Evolutionary conservation across 306 rosid species (phyloP).

Genomic region (Acacia confusa): DNA sequence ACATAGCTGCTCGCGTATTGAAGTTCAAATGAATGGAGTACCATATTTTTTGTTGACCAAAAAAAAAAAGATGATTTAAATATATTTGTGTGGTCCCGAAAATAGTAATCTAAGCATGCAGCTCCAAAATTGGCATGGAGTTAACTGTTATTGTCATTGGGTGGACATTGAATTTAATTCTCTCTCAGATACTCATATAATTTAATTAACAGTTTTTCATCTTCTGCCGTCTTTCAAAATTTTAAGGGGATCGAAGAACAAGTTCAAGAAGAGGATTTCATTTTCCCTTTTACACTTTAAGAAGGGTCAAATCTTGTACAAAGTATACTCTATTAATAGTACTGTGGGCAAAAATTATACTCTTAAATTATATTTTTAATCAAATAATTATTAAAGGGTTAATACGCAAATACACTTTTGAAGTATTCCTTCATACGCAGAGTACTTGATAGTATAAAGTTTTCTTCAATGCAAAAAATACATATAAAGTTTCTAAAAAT

Average conservation of each 20-base stretch:
- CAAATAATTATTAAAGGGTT: too few relatives aligned
- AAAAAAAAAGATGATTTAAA: not conserved
- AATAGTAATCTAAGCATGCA: not conserved
- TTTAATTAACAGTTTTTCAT: not conserved
- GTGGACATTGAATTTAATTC: not conserved
- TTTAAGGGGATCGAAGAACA: not conserved
- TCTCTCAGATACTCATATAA: not conserved
- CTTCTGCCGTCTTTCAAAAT: not conserved
- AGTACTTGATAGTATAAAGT: too few relatives aligned
- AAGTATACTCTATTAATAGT: not conserved
- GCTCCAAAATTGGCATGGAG: not conserved
- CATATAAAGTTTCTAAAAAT: too few relatives aligned
- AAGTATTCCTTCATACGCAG: too few relatives aligned
- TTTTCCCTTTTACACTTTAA: not conserved
- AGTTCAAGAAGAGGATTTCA: not conserved
- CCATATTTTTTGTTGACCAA: too few relatives aligned
- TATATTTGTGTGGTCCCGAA: not conserved
- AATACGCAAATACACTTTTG: too few relatives aligned
- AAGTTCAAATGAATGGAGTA: not conserved
- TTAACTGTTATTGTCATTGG: not conserved
- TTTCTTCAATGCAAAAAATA: too few relatives aligned
- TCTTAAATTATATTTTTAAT: too few relatives aligned
- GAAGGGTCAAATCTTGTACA: not conserved
- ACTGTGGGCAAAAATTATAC: too few relatives aligned
- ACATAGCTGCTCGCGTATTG: not conserved